phyloP scores from a whole-genome alignment of 192 early-diverging fungal species.

The Phlyctochytrium arcticum region DNA sequence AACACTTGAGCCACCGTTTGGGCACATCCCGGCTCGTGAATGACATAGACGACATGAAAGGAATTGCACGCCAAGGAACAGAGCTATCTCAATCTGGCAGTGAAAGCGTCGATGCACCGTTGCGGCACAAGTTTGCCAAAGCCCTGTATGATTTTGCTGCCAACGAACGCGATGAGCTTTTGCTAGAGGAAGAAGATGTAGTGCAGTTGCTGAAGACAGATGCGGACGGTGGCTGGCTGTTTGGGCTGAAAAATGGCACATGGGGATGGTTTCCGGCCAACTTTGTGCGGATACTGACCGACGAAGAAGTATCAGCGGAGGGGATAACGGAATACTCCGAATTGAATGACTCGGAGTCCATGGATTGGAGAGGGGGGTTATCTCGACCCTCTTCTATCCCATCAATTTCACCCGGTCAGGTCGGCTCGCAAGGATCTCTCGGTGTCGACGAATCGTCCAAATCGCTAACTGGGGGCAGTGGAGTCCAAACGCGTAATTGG shows the following conservation, averaged over 20 bases:
- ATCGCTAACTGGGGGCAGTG: constrained; percentile 1
- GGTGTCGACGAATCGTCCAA: too few species aligned
- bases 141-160: constrained; percentile 39
- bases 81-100: too few species aligned
- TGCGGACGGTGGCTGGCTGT: constrained; percentile 29
- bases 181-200: constrained; percentile 38
- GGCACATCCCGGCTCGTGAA: too few species aligned
- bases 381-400: not conserved
- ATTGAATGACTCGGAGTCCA: not conserved
- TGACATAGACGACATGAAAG: too few species aligned
- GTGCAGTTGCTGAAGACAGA: constrained; percentile 15
- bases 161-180: constrained; percentile 30
- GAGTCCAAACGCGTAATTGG: constrained; percentile 9
- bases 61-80: too few species aligned
- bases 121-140: constrained; percentile 31
- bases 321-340: constrained; percentile 4
- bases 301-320: constrained; percentile 20
- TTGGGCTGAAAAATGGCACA: constrained; percentile 33
- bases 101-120: too few species aligned
- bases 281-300: constrained; percentile 31
- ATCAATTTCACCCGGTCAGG: not conserved
- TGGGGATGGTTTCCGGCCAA: constrained; percentile 43
- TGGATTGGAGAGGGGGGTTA: not conserved
- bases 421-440: too few species aligned
- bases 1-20: too few species aligned